phyloP scores from a whole-genome alignment of 2,329 filamentous ascomycete genomes.

The Cytospora piceicola region DNA sequence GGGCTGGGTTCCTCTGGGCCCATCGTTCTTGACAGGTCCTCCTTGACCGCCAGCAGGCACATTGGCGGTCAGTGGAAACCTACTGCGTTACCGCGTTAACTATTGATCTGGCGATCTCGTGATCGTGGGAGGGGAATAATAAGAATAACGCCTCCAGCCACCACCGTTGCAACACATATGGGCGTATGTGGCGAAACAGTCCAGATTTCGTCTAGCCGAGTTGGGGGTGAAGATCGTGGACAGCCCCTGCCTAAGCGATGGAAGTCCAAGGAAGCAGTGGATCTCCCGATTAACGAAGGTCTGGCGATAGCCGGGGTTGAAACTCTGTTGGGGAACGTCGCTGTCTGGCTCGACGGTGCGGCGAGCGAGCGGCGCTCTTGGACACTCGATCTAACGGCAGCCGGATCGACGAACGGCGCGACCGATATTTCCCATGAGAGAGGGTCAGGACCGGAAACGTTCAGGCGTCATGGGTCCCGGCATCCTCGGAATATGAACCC shows the following conservation, averaged over 20 bases:
- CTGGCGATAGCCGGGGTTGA: slow-evolving; percentile 21
- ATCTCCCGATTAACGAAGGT: slow-evolving; percentile 22
- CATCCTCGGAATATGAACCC: slow-evolving; percentile 21
- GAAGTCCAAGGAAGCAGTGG: slow-evolving; percentile 26
- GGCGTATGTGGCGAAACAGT: slow-evolving; percentile 7
- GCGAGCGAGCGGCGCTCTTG: slow-evolving; percentile 7
- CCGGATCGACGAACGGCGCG: slow-evolving; percentile 25
- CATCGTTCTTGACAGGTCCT: slow-evolving; percentile 22
- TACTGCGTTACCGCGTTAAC: slow-evolving; percentile 21
- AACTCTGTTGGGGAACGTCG: slow-evolving; percentile 15
- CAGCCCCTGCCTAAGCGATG: slow-evolving; percentile 15
- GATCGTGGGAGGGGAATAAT: slow-evolving; percentile 5
- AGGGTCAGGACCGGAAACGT: slow-evolving; percentile 19
- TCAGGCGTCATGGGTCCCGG: slow-evolving; percentile 22
- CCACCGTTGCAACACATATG: slow-evolving; percentile 17
- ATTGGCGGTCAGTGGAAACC: slow-evolving; percentile 24
- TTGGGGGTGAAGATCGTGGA: slow-evolving; percentile 14
- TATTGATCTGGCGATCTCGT: slow-evolving; percentile 13
- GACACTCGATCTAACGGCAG: slow-evolving; percentile 16
- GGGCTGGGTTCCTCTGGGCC: slow-evolving; percentile 22
- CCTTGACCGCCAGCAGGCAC: slow-evolving; percentile 27
- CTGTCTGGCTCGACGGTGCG: slow-evolving; percentile 1
- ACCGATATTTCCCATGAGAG: slow-evolving; percentile 29
- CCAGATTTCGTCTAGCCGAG: neutral
- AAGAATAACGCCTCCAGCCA: slow-evolving; percentile 22